Percentiles rank a stretch among this genome's conserved stretches.
Conservation (phyloP, 352 stramenopile species). For the Albugo candida region DNA sequence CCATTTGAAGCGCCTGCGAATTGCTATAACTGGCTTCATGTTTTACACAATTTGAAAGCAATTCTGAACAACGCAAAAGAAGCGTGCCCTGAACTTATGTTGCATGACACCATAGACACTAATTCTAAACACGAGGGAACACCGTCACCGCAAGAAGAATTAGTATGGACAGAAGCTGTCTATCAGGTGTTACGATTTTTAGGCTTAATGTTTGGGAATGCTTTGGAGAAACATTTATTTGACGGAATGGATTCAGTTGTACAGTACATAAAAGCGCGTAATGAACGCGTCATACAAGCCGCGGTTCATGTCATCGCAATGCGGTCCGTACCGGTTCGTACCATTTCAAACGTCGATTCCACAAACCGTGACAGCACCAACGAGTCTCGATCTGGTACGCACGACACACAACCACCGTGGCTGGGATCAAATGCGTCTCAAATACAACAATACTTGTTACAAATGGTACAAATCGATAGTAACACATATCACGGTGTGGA, state of each 20-base stretch:
- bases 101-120: not conserved
- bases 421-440: too few species aligned
- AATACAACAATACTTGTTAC: too few species aligned
- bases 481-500: not conserved
- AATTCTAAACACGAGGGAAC: not conserved
- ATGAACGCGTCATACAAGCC: conserved; percentile 45
- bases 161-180: conserved; percentile 22
- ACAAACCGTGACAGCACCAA: not conserved
- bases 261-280: conserved; percentile 34
- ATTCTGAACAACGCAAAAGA: conserved; percentile 3
- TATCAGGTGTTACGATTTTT: conserved; percentile 56
- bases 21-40: conserved; percentile 34
- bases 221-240: conserved; percentile 59
- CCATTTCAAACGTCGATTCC: conserved; percentile 35
- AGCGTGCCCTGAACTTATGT: conserved; percentile 8
- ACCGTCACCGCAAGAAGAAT: not conserved
- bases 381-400: conserved; percentile 13
- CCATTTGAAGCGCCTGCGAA: conserved; percentile 65
- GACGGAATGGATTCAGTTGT: conserved; percentile 27
- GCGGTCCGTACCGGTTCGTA: conserved; percentile 35
- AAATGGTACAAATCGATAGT: too few species aligned
- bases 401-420: conserved; percentile 4
- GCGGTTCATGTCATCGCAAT: conserved; percentile 55
- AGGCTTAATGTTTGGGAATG: conserved; percentile 58
- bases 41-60: conserved; percentile 14